These are phyloP conservation scores for Verbena officinalis DNA, from an alignment of 257 asterid species.

Conservation along the genomic window DNA sequence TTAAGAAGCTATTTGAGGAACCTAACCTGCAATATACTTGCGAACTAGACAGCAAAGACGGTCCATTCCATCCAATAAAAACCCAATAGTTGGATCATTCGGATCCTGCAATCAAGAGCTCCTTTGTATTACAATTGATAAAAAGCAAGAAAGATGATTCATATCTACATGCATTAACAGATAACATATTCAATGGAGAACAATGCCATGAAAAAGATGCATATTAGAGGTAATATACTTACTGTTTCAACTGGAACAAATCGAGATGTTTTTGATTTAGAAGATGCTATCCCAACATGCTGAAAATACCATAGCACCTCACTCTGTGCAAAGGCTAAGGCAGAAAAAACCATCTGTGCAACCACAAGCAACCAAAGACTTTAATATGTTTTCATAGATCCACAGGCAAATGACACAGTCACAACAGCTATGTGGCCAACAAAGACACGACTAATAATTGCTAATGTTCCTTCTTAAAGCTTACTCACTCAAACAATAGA, in stretches of 20 bases:
- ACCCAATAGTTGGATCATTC: slow-evolving; percentile 97
- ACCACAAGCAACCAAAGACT: slow-evolving; percentile 35
- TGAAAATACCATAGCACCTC: slow-evolving; percentile 98
- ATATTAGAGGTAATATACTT: slow-evolving; percentile 44
- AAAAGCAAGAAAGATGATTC: slow-evolving; percentile 16
- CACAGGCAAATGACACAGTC: slow-evolving; percentile 16
- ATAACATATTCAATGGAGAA: slow-evolving; percentile 25
- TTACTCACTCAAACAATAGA: slow-evolving; percentile 14
- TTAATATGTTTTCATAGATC: slow-evolving; percentile 16
- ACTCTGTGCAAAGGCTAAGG: slow-evolving; percentile 94
- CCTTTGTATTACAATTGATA: slow-evolving; percentile 9
- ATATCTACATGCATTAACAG: slow-evolving; percentile 3
- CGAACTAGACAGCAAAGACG: slow-evolving; percentile 94
- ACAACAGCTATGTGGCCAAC: slow-evolving; percentile 1
- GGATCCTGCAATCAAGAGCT: slow-evolving; percentile 71
- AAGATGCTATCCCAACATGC: slow-evolving; percentile 84
- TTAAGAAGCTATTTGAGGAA: slow-evolving; percentile 11
- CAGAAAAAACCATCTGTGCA: slow-evolving; percentile 97
- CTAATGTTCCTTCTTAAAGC: slow-evolving; percentile 2
- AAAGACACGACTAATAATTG: slow-evolving; percentile 1
- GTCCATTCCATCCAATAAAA: slow-evolving; percentile 94
- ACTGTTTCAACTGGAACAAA: slow-evolving; percentile 82
- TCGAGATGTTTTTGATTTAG: slow-evolving; percentile 77
- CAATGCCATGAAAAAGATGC: slow-evolving; percentile 5
- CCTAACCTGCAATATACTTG: slow-evolving; percentile 95